phyloP scores from a whole-genome alignment of 2,329 filamentous ascomycete species.

The Botrytis pseudocinerea region DNA sequence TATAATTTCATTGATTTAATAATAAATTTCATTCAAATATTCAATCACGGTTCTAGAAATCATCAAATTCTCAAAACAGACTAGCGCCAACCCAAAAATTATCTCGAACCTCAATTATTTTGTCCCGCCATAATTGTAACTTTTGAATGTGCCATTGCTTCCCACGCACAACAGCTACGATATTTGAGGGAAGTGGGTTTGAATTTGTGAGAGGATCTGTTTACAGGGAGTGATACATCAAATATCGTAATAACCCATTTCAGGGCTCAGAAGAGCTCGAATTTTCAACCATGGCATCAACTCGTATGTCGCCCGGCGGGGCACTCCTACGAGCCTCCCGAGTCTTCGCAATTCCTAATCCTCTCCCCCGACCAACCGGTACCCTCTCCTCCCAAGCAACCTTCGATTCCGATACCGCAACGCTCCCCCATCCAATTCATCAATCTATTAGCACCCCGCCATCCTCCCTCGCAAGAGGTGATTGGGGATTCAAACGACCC shows the following conservation, averaged over 20 bases:
- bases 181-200: not conserved
- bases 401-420: slow-evolving; percentile 66
- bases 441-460: slow-evolving; percentile 79
- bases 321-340: slow-evolving; percentile 81
- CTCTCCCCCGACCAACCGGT: slow-evolving; percentile 63
- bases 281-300: slow-evolving; percentile 37
- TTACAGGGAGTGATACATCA: not conserved
- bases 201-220: not conserved
- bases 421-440: slow-evolving; percentile 74
- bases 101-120: slow-evolving; percentile 21
- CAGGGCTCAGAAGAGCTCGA: slow-evolving; percentile 16
- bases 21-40: not conserved
- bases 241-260: not conserved
- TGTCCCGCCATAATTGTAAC: slow-evolving; percentile 12
- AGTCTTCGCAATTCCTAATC: slow-evolving; percentile 81
- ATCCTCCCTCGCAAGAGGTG: slow-evolving; percentile 71
- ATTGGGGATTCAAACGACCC: slow-evolving; percentile 90
- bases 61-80: not conserved
- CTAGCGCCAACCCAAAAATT: slow-evolving; percentile 22
- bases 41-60: not conserved
- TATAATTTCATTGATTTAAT: not conserved
- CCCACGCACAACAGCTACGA: slow-evolving; percentile 4
- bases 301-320: slow-evolving; percentile 59
- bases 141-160: slow-evolving; percentile 15
- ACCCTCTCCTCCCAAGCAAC: slow-evolving; percentile 50